Conservation (phyloP, 78 protist genomes). For the Cavenderia fasciculata region DNA sequence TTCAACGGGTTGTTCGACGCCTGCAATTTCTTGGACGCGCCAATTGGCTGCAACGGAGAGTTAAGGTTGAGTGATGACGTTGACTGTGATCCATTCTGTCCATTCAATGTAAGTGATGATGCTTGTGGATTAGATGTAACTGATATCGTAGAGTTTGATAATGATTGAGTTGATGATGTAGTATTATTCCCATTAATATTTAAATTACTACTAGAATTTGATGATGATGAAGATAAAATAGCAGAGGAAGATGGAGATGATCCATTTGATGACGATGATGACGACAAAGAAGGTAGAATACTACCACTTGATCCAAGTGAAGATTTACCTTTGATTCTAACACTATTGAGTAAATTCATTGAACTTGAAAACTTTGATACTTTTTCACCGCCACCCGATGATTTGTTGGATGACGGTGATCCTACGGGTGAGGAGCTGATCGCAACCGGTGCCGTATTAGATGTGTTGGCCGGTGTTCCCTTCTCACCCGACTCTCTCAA, state of each 20-base stretch:
- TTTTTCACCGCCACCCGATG: not conserved
- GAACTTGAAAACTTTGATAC: not conserved
- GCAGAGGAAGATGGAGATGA: not conserved
- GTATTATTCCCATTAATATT: not conserved
- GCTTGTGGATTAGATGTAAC: slow-evolving; percentile 5
- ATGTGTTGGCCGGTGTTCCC: no score
- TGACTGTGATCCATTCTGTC: not conserved
- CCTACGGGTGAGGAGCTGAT: not conserved
- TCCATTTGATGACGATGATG: not conserved
- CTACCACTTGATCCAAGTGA: slow-evolving; percentile 46
- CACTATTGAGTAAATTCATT: slow-evolving; percentile 49
- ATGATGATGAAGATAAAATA: slow-evolving; percentile 7
- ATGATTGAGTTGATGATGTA: not conserved
- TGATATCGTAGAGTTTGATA: not conserved
- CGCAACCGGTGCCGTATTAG: not conserved
- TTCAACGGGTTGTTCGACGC: not conserved
- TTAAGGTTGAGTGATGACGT: slow-evolving; percentile 41
- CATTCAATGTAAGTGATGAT: not conserved
- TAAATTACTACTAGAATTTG: not conserved
- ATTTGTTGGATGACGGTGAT: not conserved
- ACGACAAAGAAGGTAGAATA: slow-evolving; percentile 1
- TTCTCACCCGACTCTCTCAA: no score
- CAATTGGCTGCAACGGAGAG: slow-evolving; percentile 19
- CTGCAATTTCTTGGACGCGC: not conserved
- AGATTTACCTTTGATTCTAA: slow-evolving; percentile 15